Conservation (phyloP, 768 basidiomycete species). For the Myochromella boudieri region DNA sequence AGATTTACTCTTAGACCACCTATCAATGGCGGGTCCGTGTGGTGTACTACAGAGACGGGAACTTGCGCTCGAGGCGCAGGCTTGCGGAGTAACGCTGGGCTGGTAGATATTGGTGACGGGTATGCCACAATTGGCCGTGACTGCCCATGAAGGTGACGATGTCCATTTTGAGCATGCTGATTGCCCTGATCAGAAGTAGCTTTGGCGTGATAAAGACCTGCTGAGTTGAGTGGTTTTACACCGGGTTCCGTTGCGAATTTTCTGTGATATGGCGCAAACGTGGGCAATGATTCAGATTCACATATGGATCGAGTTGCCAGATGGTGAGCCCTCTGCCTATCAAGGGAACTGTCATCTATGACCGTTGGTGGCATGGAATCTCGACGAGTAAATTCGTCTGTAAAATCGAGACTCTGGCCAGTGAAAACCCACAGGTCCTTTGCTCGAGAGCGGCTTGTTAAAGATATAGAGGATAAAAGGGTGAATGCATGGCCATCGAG, state of each 20-base stretch:
- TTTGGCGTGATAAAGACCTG: constrained; percentile 30
- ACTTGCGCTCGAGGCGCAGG: constrained; percentile 63
- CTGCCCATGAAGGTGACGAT: constrained; percentile 9
- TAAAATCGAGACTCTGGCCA: constrained; percentile 40
- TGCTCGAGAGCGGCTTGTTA: constrained; percentile 67
- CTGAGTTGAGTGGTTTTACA: constrained; percentile 3
- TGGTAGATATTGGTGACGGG: constrained; percentile 18
- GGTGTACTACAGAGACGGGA: constrained; percentile 58
- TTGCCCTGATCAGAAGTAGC: constrained; percentile 28
- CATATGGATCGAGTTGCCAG: constrained; percentile 6
- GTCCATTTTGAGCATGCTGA: constrained; percentile 1
- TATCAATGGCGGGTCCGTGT: constrained; percentile 22
- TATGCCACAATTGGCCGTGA: neutral
- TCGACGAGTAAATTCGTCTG: constrained; percentile 26
- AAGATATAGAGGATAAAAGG: constrained; percentile 67
- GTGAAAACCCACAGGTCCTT: constrained; percentile 82
- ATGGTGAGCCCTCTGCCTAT: constrained; percentile 18
- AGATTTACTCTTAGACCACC: constrained; percentile 41
- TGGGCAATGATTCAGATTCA: constrained; percentile 11
- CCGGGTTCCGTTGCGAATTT: constrained; percentile 36
- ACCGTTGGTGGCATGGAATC: constrained; percentile 34
- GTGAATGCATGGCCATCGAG: constrained; percentile 69
- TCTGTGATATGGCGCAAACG: constrained; percentile 29
- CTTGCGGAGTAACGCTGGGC: constrained; percentile 47
- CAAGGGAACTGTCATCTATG: constrained; percentile 23